Evolutionary conservation across 1,139 yeast species (phyloP), one percentile per base, ranked within the genome.

Genomic region (Magnusiomyces suaveolens): DNA sequence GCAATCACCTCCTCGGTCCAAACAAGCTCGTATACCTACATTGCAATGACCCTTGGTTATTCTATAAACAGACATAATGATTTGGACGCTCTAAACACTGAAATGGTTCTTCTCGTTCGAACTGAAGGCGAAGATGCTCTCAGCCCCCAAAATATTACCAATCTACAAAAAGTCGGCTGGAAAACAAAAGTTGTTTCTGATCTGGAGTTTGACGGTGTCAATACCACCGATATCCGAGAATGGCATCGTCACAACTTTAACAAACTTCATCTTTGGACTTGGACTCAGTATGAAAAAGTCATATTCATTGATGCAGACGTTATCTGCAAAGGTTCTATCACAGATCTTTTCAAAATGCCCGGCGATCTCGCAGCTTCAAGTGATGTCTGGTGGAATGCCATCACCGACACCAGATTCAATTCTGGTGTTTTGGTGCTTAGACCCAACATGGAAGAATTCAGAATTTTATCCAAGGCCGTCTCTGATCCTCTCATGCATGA

Each of bases 291-390:
- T 46, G 64, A 62, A 48, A 56, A 61, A 48, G 59, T 62, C 16
- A 58, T 62, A 8, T 62, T 62, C 48, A 57, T 62, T 20, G 65
- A 62, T 46, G 64, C 65, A 14, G 65, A 62, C 46, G 61, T 62
- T 2, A 44, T 62, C n/a, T 62, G 64, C 51, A 62, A 62, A 49
- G 61, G 59, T 8, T 55, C 63, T 2, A 52, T 62, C 18, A 59
- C 57, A 8, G 64, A 62, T 39, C 41, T 62, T 21, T 55, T 62
- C 18, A 52, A 56, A 18, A 57, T 60, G 56, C 64, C 64, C 2
- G 64, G 64, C 10, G 63, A 61, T 50, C 52, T 61, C 24, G 63
- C 62, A 18, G 65, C 63, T 1, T 41, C 62, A 16, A 61, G 62
- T 1, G 65, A 62, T 46, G 59, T 59, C 20, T 62, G 64, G 64